Evolutionary conservation across 805 yeast genomes (phyloP).

Genomic region (Candida multigemmis): DNA sequence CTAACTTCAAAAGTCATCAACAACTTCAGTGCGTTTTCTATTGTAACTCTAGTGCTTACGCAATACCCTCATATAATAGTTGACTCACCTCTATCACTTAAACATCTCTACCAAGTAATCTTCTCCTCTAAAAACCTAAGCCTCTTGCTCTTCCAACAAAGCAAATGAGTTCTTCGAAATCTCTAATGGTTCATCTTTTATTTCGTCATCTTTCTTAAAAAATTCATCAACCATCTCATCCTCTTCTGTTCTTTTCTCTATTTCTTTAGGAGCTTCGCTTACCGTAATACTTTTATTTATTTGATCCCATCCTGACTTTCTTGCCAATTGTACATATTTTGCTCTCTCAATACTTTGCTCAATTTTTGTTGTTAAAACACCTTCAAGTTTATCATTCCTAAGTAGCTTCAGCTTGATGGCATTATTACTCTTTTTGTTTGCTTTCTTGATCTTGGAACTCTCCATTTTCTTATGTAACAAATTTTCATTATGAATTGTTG

Average conservation of each 20-base stretch:
- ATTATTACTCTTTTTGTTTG: conserved; percentile 21
- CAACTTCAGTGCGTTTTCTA: background rate
- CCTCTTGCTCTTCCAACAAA: conserved; percentile 30
- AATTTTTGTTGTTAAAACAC: conserved; percentile 52
- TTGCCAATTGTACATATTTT: conserved; percentile 47
- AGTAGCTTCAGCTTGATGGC: conserved; percentile 29
- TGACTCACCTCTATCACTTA: too few species aligned
- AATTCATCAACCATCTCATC: conserved; percentile 26
- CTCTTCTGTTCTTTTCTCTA: conserved; percentile 24
- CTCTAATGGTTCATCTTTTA: background rate
- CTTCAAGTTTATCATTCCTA: conserved; percentile 43
- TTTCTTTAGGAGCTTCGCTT: conserved; percentile 11
- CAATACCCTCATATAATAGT: background rate
- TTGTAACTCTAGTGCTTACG: background rate
- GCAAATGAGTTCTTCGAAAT: conserved; percentile 19
- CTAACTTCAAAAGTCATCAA: background rate
- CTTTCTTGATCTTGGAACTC: conserved; percentile 21
- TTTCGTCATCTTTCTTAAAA: conserved; percentile 9
- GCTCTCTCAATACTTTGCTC: conserved; percentile 58
- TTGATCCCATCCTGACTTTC: conserved; percentile 69
- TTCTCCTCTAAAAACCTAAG: conserved; percentile 6
- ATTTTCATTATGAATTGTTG: conserved; percentile 56
- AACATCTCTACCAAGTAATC: too few species aligned
- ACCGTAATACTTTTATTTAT: conserved; percentile 24
- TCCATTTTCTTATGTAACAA: conserved; percentile 49